Base-by-base conservation (phyloP, 768 basidiomycete genomes). In the Austroboletus eburneus region DNA sequence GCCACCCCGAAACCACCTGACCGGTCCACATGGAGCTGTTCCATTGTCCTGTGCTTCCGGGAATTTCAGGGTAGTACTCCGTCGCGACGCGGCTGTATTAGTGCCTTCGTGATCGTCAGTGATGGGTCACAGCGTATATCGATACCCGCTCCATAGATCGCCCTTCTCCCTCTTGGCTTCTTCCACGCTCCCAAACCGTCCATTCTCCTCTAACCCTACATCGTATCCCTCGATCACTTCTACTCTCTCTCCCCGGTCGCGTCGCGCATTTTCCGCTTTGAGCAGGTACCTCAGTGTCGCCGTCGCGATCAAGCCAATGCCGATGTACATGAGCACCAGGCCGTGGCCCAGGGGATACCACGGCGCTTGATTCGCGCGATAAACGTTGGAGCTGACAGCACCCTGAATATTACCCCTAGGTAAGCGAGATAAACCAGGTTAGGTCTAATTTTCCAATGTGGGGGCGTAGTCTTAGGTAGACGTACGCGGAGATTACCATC, bases 351-450 rank as follows among this genome's bases (percentile, higher is more conserved):
- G 67, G 2, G 70, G 74, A 61, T 84, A 90, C 79, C 83, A 83
- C 9, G 86, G 87, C 50, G 69, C 69, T 59, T 87, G 82, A 39
- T 61, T 63, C 4, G 75, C 76, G 25, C 85, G 84, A 58, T 89
- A 88, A 73, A 89, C 77, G 55, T 87, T 87, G 16, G 83, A 85
- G 58, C 79, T 80, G 34, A 89, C 79, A n/a, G 82, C 84, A 17
- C 85, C 85, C 57, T 86, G 85, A 42, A 87, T 68, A 59, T 87
- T 87, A 8, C 84, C 85, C 52, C 81, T 84, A 46, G 2, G 23
- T n/a, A n/a, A n/a, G n/a, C n/a, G n/a, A n/a, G n/a, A n/a, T n/a
- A n/a, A n/a, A n/a, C n/a, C n/a, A n/a, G n/a, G n/a, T n/a, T n/a
- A n/a, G n/a, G n/a, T n/a, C n/a, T n/a, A n/a, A n/a, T n/a, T n/a